A percentile compares a stretch with the other conserved stretches of the same genome.
Evolutionary conservation across 2,329 filamentous ascomycete genomes (phyloP).

Genomic region (Bipolaris bicolor): DNA sequence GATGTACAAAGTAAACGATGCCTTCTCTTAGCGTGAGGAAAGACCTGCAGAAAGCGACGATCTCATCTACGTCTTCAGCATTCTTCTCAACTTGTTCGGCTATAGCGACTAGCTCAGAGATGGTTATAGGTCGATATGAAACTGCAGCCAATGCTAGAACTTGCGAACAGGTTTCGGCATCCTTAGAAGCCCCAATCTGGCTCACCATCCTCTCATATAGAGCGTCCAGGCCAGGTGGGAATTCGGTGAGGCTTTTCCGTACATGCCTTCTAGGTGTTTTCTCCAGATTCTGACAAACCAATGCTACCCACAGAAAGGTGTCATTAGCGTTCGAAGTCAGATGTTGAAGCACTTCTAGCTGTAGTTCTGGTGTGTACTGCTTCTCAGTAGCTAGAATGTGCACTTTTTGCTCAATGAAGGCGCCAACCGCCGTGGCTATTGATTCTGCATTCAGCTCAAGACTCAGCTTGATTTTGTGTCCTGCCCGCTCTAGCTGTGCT

Average conservation of each 20-base stretch:
- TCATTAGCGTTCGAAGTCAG: constrained; percentile 33
- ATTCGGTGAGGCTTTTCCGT: constrained; percentile 23
- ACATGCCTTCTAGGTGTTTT: constrained; percentile 21
- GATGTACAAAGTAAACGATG: background rate
- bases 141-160: constrained; percentile 45
- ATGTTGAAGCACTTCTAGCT: constrained; percentile 32
- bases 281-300: constrained; percentile 45
- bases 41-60: constrained; percentile 50
- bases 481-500: background rate
- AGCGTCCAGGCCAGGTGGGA: constrained; percentile 47
- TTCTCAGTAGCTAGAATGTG: background rate
- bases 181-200: constrained; percentile 36
- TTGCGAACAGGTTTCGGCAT: constrained; percentile 41
- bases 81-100: constrained; percentile 15
- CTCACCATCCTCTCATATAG: constrained; percentile 52
- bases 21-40: constrained; percentile 15
- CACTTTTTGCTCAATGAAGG: constrained; percentile 50
- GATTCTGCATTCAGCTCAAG: constrained; percentile 17
- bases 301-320: constrained; percentile 25
- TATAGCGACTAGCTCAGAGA: constrained; percentile 45
- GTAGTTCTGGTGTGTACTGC: constrained; percentile 36
- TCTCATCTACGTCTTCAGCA: constrained; percentile 6
- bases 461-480: background rate
- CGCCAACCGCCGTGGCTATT: constrained; percentile 44
- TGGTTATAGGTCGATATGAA: constrained; percentile 47